These are phyloP conservation scores for Coemansia sp. DNA, from an alignment of 371 early-diverging fungal species.

Conservation along the genomic window DNA sequence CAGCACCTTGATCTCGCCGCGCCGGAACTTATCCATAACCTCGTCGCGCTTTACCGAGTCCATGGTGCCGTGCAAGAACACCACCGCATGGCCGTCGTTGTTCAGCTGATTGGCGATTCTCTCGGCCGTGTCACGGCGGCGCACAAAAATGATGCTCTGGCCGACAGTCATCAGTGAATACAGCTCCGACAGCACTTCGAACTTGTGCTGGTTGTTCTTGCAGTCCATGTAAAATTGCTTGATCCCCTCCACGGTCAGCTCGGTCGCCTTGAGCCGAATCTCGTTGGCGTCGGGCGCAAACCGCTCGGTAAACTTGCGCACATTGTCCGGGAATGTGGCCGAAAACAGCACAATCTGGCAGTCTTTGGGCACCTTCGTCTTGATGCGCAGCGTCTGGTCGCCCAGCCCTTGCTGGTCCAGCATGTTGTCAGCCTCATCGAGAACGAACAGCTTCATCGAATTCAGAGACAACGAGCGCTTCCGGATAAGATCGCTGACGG, in stretches of 20 bases:
- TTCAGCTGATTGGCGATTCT: constrained; percentile 73
- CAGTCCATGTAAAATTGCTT: constrained; percentile 98
- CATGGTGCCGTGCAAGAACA: constrained; percentile 88
- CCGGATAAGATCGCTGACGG: constrained; percentile 72
- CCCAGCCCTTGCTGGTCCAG: constrained; percentile 84
- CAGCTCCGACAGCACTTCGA: constrained; percentile 76
- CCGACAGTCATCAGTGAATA: constrained; percentile 93
- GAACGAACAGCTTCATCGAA: constrained; percentile 72
- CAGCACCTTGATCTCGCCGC: constrained; percentile 90
- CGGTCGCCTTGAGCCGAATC: constrained; percentile 82
- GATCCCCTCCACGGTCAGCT: constrained; percentile 93
- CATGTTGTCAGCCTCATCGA: constrained; percentile 97
- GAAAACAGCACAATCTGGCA: constrained; percentile 93
- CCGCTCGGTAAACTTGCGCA: constrained; percentile 72
- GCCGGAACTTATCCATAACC: constrained; percentile 92
- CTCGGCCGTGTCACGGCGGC: constrained; percentile 83
- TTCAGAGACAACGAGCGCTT: constrained; percentile 59
- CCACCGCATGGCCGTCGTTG: constrained; percentile 80
- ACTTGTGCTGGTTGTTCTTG: constrained; percentile 71
- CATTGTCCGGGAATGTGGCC: constrained; percentile 90
- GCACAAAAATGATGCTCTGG: constrained; percentile 97
- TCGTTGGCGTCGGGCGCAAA: constrained; percentile 81
- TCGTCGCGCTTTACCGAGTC: constrained; percentile 81
- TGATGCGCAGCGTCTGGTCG: constrained; percentile 80
- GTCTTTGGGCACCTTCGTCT: constrained; percentile 62